Percentiles rank a stretch among this genome's conserved stretches.
phyloP scores from a whole-genome alignment of 148 eudicot species.

The Fagopyrum esculentum region DNA sequence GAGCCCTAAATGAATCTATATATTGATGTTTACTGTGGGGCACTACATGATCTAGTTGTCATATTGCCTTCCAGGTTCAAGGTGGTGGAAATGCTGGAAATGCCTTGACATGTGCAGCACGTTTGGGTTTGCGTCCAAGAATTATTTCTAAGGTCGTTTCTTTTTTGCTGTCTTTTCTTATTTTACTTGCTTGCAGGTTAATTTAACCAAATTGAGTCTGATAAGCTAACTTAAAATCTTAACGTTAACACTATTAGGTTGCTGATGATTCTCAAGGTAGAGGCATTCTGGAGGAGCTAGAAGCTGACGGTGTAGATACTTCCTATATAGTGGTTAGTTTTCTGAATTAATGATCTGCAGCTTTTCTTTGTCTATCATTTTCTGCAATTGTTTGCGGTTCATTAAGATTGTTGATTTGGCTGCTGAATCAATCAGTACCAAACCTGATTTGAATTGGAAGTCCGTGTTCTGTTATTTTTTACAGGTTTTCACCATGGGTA shows the following conservation, averaged over 20 bases:
- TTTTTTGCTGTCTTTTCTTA: conserved; percentile 1
- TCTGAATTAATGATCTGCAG: not conserved
- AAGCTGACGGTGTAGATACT: conserved; percentile 82
- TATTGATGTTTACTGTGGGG: not conserved
- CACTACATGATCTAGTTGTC: not conserved
- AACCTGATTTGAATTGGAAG: not conserved
- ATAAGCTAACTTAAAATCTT: not conserved
- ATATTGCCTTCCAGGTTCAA: conserved; percentile 40
- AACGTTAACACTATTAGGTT: conserved; percentile 36
- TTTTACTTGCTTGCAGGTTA: not conserved
- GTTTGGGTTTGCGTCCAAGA: conserved; percentile 53
- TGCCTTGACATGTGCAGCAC: conserved; percentile 85
- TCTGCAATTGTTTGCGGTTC: not conserved
- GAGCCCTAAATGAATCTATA: not conserved
- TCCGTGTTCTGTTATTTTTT: not conserved
- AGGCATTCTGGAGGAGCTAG: conserved; percentile 69
- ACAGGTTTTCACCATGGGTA: not conserved
- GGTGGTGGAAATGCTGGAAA: conserved; percentile 85
- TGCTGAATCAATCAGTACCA: not conserved
- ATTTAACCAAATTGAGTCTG: not conserved
- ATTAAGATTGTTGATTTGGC: not conserved
- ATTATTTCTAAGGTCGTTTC: conserved; percentile 60
- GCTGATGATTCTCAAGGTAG: conserved; percentile 94
- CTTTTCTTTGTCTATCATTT: not conserved
- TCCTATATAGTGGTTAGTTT: conserved; percentile 72